Evolutionary conservation across 139 green algal genomes (phyloP).

Genomic region (Trebouxia sp.): DNA sequence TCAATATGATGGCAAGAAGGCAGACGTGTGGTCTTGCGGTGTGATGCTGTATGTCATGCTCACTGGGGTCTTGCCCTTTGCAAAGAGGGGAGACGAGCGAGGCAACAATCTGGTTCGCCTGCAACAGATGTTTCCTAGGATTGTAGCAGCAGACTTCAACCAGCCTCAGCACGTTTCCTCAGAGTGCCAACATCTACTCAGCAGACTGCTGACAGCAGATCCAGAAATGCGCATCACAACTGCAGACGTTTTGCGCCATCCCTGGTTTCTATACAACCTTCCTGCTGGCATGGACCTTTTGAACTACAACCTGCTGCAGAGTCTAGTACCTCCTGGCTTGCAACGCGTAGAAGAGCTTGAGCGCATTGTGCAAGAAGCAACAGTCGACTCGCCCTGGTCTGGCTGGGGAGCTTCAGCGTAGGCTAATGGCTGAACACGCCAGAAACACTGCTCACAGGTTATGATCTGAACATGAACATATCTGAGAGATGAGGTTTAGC

Average conservation of each 20-base stretch:
- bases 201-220: constrained; percentile 67
- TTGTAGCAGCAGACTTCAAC: constrained; percentile 38
- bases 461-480: no score
- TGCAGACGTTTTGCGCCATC: constrained; percentile 70
- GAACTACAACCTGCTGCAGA: constrained; percentile 29
- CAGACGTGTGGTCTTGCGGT: constrained; percentile 83
- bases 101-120: constrained; percentile 46
- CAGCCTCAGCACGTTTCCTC: constrained; percentile 17
- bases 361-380: constrained; percentile 33
- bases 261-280: constrained; percentile 71
- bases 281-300: not conserved
- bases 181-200: constrained; percentile 59
- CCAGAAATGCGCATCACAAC: constrained; percentile 47
- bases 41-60: constrained; percentile 83
- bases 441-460: no score
- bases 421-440: no score
- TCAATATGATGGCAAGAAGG: constrained; percentile 52
- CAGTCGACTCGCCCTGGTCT: constrained; percentile 17
- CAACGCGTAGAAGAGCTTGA: constrained; percentile 40
- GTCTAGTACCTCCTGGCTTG: constrained; percentile 20
- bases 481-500: no score
- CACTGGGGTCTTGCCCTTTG: constrained; percentile 40
- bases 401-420: not conserved
- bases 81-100: constrained; percentile 41
- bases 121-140: constrained; percentile 48